Percentiles rank a stretch among this genome's conserved stretches.
Conservation (phyloP, 140 eudicot genomes). For the Erigeron philadelphicus region DNA sequence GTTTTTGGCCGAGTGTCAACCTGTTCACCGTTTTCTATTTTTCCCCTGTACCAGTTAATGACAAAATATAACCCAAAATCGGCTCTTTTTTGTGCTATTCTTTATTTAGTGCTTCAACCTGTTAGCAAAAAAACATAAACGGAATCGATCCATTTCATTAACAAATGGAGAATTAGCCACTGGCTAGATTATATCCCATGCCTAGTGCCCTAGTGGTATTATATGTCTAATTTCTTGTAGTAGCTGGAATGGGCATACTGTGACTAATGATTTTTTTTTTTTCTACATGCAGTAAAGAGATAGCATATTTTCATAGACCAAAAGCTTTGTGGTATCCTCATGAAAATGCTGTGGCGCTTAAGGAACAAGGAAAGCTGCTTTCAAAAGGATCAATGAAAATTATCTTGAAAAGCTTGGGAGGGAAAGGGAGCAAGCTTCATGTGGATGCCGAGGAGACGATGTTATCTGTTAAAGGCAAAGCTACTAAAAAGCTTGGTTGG, state of each 20-base stretch:
- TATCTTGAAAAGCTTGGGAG: conserved; percentile 80
- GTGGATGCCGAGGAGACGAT: conserved; percentile 83
- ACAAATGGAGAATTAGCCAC: conserved; percentile 4
- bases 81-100: too few species aligned
- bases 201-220: conserved; percentile 5
- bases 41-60: background rate
- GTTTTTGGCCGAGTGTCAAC: background rate
- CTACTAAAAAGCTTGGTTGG: conserved; percentile 87
- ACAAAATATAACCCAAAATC: too few species aligned
- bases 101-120: background rate
- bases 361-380: conserved; percentile 67
- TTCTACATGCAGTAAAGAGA: conserved; percentile 72
- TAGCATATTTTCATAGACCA: conserved; percentile 91
- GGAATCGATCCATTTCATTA: background rate
- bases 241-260: background rate
- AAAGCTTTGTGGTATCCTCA: conserved; percentile 96
- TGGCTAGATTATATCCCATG: background rate
- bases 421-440: conserved; percentile 87
- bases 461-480: conserved; percentile 74
- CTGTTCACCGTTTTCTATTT: background rate
- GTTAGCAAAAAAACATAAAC: background rate
- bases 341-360: conserved; percentile 73
- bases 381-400: conserved; percentile 77
- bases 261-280: conserved; percentile 10
- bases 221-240: background rate